Evolutionary conservation across 495 filamentous ascomycete species (phyloP), one percentile per base, ranked within the genome.

Genomic region (Podospora pseudocomata): DNA sequence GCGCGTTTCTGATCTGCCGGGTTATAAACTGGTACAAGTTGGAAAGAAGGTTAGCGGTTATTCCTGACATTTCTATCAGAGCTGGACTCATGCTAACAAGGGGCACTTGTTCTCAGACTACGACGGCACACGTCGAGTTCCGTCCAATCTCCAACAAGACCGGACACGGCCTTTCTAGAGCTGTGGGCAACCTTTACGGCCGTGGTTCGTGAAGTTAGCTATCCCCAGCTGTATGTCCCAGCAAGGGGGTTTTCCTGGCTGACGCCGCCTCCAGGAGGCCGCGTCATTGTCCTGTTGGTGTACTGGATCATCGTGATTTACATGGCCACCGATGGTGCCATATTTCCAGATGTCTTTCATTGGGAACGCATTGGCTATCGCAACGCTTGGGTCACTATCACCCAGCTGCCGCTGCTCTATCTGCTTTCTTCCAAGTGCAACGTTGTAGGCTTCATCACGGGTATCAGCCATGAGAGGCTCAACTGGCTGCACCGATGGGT

Each of bases 401-500:
- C 86, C n/a, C 93, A 96, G 77, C 74, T 96, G n/a, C 92, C 92
- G 2, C 74, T 96, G 16, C 81, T 96, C 60, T 91, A 91, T 74
- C 83, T 95, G 28, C 86, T 96, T 23, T 86, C 92, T 9, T 89
- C 88, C n/a, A 91, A 92, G 81, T 84, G 86, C 73, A 95, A 90
- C 73, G 79, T 94, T 65, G 82, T 94, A 53, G 90, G 90, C 3
- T 79, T 84, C 28, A 76, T 94, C 18, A 83, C 84, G 6, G 92
- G 91, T 4, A 86, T 84, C 44, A 88, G 88, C 65, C 88, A 95
- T 68, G 90, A 92, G 78, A 82, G 89, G 18, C 75, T 96, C 61
- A 94, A 94, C 72, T 94, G 91, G 92, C 83, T 93, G 64, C 92
- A 96, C 73, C 84, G 92, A 66, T 94, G 92, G 91, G 85, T 88